Evolutionary conservation across 768 basidiomycete genomes (phyloP).

Genomic region (Rhizopogon vesiculosus): DNA sequence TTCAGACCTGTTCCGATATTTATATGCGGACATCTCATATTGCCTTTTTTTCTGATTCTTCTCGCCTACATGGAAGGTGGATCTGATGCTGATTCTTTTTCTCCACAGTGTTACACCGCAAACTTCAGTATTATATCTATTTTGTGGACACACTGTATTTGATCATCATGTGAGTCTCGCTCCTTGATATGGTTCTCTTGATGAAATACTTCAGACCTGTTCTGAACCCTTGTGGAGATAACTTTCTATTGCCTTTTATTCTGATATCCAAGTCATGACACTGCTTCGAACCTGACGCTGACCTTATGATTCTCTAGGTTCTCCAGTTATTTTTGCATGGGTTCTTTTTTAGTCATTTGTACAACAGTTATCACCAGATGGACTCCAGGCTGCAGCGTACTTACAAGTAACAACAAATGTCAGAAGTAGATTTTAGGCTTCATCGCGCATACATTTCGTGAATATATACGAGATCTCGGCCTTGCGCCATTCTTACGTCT

Average conservation of each 20-base stretch:
- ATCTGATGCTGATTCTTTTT: slow-evolving; percentile 5
- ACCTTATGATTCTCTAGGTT: neutral
- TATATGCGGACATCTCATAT: slow-evolving; percentile 56
- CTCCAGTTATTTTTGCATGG: neutral
- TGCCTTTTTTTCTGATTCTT: slow-evolving; percentile 52
- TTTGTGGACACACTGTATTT: neutral
- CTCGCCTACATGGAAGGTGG: neutral
- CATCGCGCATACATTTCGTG: too few relatives aligned
- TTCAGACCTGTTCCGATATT: slow-evolving; percentile 79
- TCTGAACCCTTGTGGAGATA: slow-evolving; percentile 5
- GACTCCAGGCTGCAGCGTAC: neutral
- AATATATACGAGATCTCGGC: too few relatives aligned
- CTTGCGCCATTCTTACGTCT: too few relatives aligned
- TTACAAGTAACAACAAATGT: too few relatives aligned
- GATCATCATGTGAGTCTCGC: neutral
- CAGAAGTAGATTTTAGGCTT: too few relatives aligned
- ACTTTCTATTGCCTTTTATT: neutral
- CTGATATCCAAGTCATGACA: neutral
- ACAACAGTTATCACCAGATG: neutral
- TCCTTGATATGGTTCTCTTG: neutral
- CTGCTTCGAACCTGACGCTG: neutral
- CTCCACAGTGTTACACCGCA: slow-evolving; percentile 2
- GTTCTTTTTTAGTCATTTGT: neutral
- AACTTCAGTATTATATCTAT: neutral
- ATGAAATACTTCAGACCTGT: slow-evolving; percentile 7